Evolutionary conservation across 352 stramenopile species (phyloP).

Genomic region (Phytophthora europaea): DNA sequence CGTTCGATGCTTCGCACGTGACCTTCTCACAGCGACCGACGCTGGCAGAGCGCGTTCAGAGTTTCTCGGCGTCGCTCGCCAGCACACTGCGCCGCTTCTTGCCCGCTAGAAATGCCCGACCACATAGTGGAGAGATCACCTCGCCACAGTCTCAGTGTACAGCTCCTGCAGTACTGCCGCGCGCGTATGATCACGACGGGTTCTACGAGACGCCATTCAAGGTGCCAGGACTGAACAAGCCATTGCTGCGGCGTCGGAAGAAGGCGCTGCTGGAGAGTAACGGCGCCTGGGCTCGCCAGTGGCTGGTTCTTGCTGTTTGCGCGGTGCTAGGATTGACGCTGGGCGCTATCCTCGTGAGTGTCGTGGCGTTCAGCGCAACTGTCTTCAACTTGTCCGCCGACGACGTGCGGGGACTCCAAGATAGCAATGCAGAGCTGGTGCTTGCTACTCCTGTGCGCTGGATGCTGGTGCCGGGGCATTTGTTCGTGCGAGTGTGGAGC

Average conservation of each 20-base stretch:
- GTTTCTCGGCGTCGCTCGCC: conserved; percentile 50
- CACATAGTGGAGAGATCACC: conserved; percentile 32
- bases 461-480: conserved; percentile 52
- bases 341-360: conserved; percentile 43
- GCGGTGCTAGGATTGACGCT: conserved; percentile 45
- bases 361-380: conserved; percentile 25
- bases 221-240: conserved; percentile 30
- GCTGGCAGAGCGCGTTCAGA: conserved; percentile 47
- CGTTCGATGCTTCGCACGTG: conserved; percentile 7
- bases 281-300: conserved; percentile 27
- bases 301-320: conserved; percentile 42
- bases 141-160: conserved; percentile 59
- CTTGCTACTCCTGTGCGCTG: conserved; percentile 40
- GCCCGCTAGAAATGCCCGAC: conserved; percentile 16
- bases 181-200: conserved; percentile 52
- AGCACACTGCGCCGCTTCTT: conserved; percentile 53
- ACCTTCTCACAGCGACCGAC: conserved; percentile 26
- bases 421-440: conserved; percentile 42
- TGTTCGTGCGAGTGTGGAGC: conserved; percentile 63
- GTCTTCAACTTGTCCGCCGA: conserved; percentile 41
- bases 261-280: conserved; percentile 12
- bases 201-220: conserved; percentile 51
- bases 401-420: conserved; percentile 30
- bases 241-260: conserved; percentile 25
- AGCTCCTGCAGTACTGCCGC: conserved; percentile 45